Evolutionary conservation across 1,139 yeast genomes (phyloP).

Genomic region (Hyphopichia khmerensis): DNA sequence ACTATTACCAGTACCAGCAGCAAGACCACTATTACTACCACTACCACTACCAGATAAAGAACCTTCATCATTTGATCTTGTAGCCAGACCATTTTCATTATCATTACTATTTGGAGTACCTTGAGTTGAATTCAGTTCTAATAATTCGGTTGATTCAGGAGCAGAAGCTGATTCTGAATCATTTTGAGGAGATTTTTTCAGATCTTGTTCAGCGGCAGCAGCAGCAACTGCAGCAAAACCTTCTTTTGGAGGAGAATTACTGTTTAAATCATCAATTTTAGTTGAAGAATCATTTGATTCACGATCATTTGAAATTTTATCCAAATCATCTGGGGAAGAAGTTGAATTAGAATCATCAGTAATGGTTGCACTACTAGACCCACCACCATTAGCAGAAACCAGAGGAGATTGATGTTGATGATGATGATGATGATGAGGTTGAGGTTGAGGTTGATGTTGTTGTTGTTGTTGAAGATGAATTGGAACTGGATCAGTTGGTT

Average conservation of each 20-base stretch:
- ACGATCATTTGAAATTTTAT: neutral
- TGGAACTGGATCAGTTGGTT: conserved; percentile 23
- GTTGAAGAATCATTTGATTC: neutral
- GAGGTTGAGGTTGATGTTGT: too few species aligned
- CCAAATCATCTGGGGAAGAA: neutral
- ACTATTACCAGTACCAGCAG: neutral
- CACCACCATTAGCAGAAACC: neutral
- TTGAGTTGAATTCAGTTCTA: neutral
- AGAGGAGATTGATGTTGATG: neutral
- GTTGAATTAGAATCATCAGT: conserved; percentile 2
- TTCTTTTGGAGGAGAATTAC: neutral
- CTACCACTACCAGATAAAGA: neutral
- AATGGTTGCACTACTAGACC: conserved; percentile 1
- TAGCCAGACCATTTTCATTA: too few species aligned
- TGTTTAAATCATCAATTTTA: neutral
- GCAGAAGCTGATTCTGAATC: conserved; percentile 3
- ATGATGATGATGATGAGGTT: neutral
- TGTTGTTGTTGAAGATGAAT: conserved; percentile 1
- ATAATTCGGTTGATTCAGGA: conserved; percentile 6
- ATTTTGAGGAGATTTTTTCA: conserved; percentile 1
- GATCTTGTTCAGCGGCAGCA: too few species aligned
- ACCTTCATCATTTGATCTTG: neutral
- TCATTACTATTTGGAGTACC: neutral
- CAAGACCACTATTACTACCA: neutral
- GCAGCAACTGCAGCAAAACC: conserved; percentile 2